These are phyloP conservation scores for Nymphaea colorata DNA, from an alignment of 164 flowering plant genomes.

Conservation along the genomic window DNA sequence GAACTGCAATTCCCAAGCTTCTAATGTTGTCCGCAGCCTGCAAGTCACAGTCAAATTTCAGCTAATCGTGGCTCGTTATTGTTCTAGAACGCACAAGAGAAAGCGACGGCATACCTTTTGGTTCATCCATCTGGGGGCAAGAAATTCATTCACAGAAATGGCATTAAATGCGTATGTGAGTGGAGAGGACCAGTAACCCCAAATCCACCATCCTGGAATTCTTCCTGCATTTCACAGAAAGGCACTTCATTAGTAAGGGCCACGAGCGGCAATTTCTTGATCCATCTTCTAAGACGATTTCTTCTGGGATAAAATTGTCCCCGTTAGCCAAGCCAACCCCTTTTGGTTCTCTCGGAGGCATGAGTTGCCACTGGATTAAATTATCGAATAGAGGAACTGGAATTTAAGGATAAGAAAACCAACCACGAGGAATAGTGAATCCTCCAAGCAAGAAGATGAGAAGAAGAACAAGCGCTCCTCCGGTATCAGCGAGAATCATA, in stretches of 20 bases:
- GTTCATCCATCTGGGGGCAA: constrained; percentile 29
- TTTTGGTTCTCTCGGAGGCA: no score
- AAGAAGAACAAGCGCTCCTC: constrained; percentile 32
- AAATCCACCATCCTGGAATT: constrained; percentile 35
- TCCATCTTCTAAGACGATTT: background rate
- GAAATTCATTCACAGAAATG: constrained; percentile 33
- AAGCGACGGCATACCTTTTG: constrained; percentile 11
- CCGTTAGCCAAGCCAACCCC: background rate
- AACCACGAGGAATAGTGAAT: constrained; percentile 38
- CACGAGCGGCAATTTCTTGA: background rate
- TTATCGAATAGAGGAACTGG: background rate
- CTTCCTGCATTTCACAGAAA: background rate
- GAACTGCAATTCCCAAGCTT: constrained; percentile 12
- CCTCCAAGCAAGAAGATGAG: constrained; percentile 31
- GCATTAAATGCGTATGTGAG: constrained; percentile 44
- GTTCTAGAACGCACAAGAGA: background rate
- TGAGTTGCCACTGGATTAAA: background rate
- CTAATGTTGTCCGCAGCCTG: constrained; percentile 4
- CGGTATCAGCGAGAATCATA: constrained; percentile 40
- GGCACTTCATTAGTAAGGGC: background rate
- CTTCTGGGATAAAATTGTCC: background rate
- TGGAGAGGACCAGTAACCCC: constrained; percentile 57
- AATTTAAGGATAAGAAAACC: background rate
- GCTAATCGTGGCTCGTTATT: background rate
- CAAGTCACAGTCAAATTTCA: background rate